Percentiles rank a stretch among this genome's conserved stretches.
phyloP scores from a whole-genome alignment of 2,329 filamentous ascomycete genomes.

The Penicillium verrucosum region DNA sequence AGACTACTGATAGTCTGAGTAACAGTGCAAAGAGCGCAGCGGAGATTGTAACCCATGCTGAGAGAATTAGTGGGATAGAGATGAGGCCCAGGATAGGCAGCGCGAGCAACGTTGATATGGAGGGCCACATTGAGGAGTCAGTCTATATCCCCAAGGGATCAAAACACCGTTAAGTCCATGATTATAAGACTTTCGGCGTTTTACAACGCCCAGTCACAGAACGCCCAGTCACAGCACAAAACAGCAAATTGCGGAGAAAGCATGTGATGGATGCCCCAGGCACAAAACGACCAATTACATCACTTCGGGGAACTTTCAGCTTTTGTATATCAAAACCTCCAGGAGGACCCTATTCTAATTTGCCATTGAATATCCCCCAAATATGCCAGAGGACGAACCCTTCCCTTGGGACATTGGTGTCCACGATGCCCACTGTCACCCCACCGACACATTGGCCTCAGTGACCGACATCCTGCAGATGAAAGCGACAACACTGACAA shows the following conservation, averaged over 20 bases:
- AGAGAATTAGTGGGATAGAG: conserved; percentile 61
- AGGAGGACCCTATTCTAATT: background rate
- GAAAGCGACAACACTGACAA: conserved; percentile 56
- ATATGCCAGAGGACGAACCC: conserved; percentile 1
- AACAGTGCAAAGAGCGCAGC: conserved; percentile 61
- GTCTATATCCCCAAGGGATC: background rate
- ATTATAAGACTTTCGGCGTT: background rate
- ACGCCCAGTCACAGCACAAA: background rate
- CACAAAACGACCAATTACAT: conserved; percentile 7
- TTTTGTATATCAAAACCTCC: background rate
- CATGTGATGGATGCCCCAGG: conserved; percentile 13
- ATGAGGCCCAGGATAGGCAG: conserved; percentile 62
- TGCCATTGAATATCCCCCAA: background rate
- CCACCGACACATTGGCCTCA: conserved; percentile 61
- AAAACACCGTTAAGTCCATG: background rate
- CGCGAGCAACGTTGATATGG: conserved; percentile 44
- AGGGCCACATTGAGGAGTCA: conserved; percentile 28
- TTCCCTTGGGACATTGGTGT: conserved; percentile 64
- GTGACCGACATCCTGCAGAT: conserved; percentile 54
- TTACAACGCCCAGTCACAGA: background rate
- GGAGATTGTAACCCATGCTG: conserved; percentile 62
- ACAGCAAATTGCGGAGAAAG: conserved; percentile 7
- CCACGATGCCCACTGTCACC: conserved; percentile 65
- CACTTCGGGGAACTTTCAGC: background rate
- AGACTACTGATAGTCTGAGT: conserved; percentile 59